These are phyloP conservation scores for Penicillium capsulatum DNA, from an alignment of 2,329 filamentous ascomycete genomes.

Conservation along the genomic window DNA sequence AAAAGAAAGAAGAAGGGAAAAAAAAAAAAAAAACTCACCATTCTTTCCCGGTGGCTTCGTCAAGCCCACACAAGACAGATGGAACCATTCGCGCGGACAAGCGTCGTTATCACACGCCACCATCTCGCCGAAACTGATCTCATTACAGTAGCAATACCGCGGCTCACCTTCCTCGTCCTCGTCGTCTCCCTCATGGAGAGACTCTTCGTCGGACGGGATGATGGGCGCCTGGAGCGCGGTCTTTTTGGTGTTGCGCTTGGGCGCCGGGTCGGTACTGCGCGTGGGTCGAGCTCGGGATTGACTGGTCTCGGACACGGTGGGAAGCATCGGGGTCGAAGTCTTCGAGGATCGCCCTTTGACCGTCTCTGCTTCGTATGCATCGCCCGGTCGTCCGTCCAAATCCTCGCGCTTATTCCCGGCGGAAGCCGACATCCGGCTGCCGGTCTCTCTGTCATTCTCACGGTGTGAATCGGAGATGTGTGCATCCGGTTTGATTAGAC, in stretches of 20 bases:
- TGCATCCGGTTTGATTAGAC: conserved; percentile 26
- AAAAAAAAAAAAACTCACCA: conserved; percentile 51
- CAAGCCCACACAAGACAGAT: conserved; percentile 74
- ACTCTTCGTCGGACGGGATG: conserved; percentile 40
- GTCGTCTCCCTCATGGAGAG: conserved; percentile 51
- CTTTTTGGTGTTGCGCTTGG: conserved; percentile 39
- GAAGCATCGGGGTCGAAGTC: conserved; percentile 39
- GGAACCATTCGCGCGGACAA: conserved; percentile 77
- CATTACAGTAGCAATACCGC: conserved; percentile 74
- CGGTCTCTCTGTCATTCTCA: conserved; percentile 26
- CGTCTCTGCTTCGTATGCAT: conserved; percentile 33
- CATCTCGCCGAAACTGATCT: conserved; percentile 79
- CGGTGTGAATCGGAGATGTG: conserved; percentile 37
- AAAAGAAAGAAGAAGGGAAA: conserved; percentile 3
- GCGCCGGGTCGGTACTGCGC: conserved; percentile 30
- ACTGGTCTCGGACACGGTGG: conserved; percentile 34
- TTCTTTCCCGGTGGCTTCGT: conserved; percentile 73
- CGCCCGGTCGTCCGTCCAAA: conserved; percentile 28
- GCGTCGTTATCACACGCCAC: conserved; percentile 72
- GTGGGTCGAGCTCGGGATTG: conserved; percentile 34
- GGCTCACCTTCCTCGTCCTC: conserved; percentile 67
- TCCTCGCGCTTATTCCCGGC: conserved; percentile 36
- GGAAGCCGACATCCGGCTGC: conserved; percentile 14
- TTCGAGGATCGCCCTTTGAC: conserved; percentile 39
- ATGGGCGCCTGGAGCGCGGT: conserved; percentile 24